phyloP scores from a whole-genome alignment of 1,284 basidiomycete genomes.

The Macrocystidia cucumis region DNA sequence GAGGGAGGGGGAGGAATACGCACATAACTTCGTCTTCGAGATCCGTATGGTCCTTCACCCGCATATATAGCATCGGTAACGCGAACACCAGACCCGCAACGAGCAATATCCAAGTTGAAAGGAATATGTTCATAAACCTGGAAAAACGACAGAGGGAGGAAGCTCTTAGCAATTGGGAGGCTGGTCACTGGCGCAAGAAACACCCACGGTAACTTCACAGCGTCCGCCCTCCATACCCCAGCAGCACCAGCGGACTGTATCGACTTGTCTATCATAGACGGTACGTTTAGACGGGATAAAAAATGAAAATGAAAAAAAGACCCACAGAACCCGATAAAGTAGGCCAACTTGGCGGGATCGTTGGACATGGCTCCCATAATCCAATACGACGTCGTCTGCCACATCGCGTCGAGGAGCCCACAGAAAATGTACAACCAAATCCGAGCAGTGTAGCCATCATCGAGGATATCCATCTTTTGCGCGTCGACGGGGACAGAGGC shows the following conservation, averaged over 20 bases:
- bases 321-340: slow-evolving; percentile 45
- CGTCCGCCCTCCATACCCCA: slow-evolving; percentile 44
- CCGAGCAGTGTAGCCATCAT: slow-evolving; percentile 40
- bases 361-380: slow-evolving; percentile 56
- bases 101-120: slow-evolving; percentile 45
- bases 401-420: slow-evolving; percentile 51
- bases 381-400: slow-evolving; percentile 56
- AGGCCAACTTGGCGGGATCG: slow-evolving; percentile 48
- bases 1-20: slow-evolving; percentile 13
- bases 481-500: slow-evolving; percentile 28
- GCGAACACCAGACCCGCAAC: slow-evolving; percentile 39
- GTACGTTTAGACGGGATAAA: slow-evolving; percentile 2
- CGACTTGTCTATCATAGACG: slow-evolving; percentile 33
- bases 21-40: slow-evolving; percentile 36
- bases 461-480: slow-evolving; percentile 46
- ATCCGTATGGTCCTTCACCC: slow-evolving; percentile 42
- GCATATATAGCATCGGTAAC: slow-evolving; percentile 45
- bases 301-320: slow-evolving; percentile 9
- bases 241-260: slow-evolving; percentile 50
- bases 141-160: slow-evolving; percentile 1
- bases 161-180: slow-evolving; percentile 1
- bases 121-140: slow-evolving; percentile 47
- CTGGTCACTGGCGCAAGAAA: background rate
- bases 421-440: slow-evolving; percentile 57
- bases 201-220: slow-evolving; percentile 32